Evolutionary conservation across 2,329 filamentous ascomycete genomes (phyloP), one percentile per base, ranked within the genome.

Genomic region (Ceratocystis lukuohia): DNA sequence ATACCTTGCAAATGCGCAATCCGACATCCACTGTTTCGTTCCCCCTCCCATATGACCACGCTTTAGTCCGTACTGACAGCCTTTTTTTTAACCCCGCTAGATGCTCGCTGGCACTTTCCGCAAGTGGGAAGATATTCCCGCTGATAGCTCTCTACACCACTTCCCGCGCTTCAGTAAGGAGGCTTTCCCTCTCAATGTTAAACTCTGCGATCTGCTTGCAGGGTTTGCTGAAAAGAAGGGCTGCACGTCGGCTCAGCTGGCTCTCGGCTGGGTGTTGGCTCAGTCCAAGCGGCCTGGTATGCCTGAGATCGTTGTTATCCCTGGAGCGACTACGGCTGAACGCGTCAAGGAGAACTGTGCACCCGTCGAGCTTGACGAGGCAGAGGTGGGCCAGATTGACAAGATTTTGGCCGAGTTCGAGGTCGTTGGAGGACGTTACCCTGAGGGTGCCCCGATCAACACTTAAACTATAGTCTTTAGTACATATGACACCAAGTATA

Each of bases 281-380:
- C 75, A 84, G 50, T 80, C 78, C 53, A 75, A 74, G 64, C 77
- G 76, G 45, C 77, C 80, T 5, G 83, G 80, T 48, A 79, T 82
- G 78, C 82, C 81, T 25, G 73, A 71, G 17, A 81, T 88, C 68
- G 81, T 89, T 63, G 85, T 86, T 5, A 88, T 89, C 68, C 87
- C 86, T 0, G 86, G 86, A 2, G 82, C 86, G 7, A 83, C 82
- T 0, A 83, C 78, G 3, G 76, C 75, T 8, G 78, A 76, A 46
- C 78, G 85, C 25, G 78, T 88, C 10, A 71, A 76, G n/a, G 86
- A 88, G 77, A 89, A 89, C 70, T 74, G 77, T 41, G 79, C 77
- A 68, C 69, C 76, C 45, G 75, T 84, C 4, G 74, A 79, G 0
- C 72, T 86, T 59, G 79, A 75, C 1, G 75, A 78, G 1, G 77